Conservation (phyloP, 2,329 filamentous ascomycete genomes). For the Gremmenia infestans region DNA sequence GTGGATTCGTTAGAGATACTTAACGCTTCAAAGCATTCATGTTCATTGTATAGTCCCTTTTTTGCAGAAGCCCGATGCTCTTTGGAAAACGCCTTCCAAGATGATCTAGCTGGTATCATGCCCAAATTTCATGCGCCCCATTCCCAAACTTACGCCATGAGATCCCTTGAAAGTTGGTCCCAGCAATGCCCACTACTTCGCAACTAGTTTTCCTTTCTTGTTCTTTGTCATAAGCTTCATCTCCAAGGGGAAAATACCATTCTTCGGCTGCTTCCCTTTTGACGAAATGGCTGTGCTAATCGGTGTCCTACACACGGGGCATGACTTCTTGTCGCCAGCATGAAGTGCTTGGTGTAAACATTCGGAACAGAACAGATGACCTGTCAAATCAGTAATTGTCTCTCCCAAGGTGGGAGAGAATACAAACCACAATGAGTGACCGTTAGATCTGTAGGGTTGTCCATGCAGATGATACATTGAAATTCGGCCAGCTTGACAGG, state of each 20-base stretch:
- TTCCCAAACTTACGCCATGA: neutral
- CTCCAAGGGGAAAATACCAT: constrained; percentile 54
- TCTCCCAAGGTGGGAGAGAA: neutral
- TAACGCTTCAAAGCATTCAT: neutral
- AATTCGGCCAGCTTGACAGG: constrained; percentile 48
- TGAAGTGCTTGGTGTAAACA: constrained; percentile 58
- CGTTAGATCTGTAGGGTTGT: constrained; percentile 51
- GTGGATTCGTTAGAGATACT: neutral
- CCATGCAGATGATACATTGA: constrained; percentile 66
- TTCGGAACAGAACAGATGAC: constrained; percentile 59
- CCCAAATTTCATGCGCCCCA: neutral
- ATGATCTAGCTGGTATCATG: neutral
- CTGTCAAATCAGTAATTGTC: constrained; percentile 34
- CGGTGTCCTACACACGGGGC: constrained; percentile 59
- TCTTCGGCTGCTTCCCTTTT: constrained; percentile 34
- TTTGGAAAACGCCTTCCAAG: neutral
- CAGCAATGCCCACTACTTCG: neutral
- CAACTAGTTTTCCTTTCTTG: constrained; percentile 45
- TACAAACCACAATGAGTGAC: constrained; percentile 62
- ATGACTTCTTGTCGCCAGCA: constrained; percentile 52
- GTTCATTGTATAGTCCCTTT: too few relatives aligned
- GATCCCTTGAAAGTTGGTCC: neutral
- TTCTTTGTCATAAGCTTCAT: constrained; percentile 57
- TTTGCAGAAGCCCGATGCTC: neutral
- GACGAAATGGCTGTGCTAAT: constrained; percentile 45